A percentile compares a stretch with the other conserved stretches of the same genome.
Evolutionary conservation across 1,284 basidiomycete species (phyloP).

Genomic region (Leccinum ponderosum): DNA sequence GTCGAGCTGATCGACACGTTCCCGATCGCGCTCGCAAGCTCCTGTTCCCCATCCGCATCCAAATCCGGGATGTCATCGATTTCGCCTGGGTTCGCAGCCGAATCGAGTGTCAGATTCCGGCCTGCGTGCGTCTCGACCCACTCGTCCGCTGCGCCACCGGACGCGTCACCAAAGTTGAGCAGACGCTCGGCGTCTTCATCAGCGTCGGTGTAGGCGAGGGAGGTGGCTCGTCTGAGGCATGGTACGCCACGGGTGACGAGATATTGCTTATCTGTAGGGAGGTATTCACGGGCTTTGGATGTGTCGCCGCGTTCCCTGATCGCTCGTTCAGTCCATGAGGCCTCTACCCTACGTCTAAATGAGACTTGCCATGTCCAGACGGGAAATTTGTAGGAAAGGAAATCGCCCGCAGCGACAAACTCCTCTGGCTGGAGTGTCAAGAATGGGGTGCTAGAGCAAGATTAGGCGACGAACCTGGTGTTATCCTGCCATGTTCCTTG

Average conservation of each 20-base stretch:
- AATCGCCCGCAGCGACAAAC: constrained; percentile 94
- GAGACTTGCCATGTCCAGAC: constrained; percentile 86
- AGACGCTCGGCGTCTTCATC: constrained; percentile 94
- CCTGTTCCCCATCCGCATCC: constrained; percentile 57
- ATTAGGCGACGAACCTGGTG: constrained; percentile 68
- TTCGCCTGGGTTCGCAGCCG: constrained; percentile 53
- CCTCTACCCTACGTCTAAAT: not conserved
- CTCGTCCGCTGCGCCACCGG: constrained; percentile 67
- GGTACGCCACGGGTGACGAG: constrained; percentile 92
- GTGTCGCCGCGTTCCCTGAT: constrained; percentile 87
- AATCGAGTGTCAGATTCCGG: constrained; percentile 53
- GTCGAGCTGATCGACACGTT: constrained; percentile 44
- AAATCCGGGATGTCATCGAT: constrained; percentile 86
- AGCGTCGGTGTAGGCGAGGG: constrained; percentile 90
- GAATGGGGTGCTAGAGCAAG: not conserved
- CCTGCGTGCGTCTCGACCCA: constrained; percentile 89
- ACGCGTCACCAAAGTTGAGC: constrained; percentile 70
- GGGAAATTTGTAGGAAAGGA: constrained; percentile 93
- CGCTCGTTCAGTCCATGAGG: not conserved
- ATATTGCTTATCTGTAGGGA: constrained; percentile 95
- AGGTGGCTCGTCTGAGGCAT: constrained; percentile 87
- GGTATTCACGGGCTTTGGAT: constrained; percentile 84
- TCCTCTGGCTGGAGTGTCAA: constrained; percentile 65
- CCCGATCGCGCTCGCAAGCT: constrained; percentile 42
- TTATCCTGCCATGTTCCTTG: constrained; percentile 97